Evolutionary conservation across 352 stramenopile genomes (phyloP), one percentile per base, ranked within the genome.

Genomic region (Phytopythium litorale): DNA sequence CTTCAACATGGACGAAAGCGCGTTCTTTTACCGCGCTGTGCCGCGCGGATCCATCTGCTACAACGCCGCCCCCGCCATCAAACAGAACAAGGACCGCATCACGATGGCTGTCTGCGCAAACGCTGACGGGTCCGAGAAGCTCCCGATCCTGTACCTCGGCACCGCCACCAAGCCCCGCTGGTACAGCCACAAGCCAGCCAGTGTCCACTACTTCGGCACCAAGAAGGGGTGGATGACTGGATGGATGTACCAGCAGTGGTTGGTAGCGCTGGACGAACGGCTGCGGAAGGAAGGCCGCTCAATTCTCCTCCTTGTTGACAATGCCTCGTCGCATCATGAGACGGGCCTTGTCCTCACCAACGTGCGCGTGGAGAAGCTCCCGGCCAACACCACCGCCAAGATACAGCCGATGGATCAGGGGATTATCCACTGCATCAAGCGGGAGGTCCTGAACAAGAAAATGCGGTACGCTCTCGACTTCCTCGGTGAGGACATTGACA

Each of bases 161-260:
- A 21, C 15, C 9, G 43, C 43, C 8, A 5, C 19, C 6, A 28
- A 9, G 11, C 43, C 43, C 3, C 13, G 13, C 6, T 50, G 43
- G 43, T 28, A 50, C 21, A 7, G 8, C 3, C 43, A 13, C 15
- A 67, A 63, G 23, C 58, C 52, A 7, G 18, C 37, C 35, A 45
- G 25, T 13, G 23, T 64, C 11, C 58, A 64, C 9, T 64, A 64
- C 28, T 38, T 58, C 18, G 50, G 23, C 23, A 64, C 58, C 12
- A 23, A 54, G 16, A 58, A 58, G 23, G 50, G 49, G 2, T 64
- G 58, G 49, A 58, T 53, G 49, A 64, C 58, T 9, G 15, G 12
- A 13, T 64, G 50, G 50, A 43, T 58, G 48, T 58, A 58, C 28
- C 50, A 64, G 25, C 49, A 64, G 25, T 45, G 58, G 55, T 23